Evolutionary conservation across 1,284 basidiomycete species (phyloP).

Genomic region (Sphagnurus paluster): DNA sequence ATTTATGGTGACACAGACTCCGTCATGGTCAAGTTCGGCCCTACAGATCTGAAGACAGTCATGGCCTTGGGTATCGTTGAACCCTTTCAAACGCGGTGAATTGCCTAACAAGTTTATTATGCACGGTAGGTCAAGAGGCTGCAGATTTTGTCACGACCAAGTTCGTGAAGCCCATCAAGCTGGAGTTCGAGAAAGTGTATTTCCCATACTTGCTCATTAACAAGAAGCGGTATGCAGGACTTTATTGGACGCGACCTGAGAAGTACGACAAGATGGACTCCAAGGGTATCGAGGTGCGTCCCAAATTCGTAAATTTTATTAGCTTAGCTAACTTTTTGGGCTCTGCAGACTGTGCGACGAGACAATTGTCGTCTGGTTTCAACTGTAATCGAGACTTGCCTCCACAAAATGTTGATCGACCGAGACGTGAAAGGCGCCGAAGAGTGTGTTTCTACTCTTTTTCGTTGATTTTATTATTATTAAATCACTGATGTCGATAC

Average conservation of each 20-base stretch:
- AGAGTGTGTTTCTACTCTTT: constrained; percentile 56
- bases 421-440: constrained; percentile 91
- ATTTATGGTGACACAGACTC: constrained; percentile 98
- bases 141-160: constrained; percentile 90
- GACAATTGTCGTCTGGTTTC: constrained; percentile 96
- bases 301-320: background rate
- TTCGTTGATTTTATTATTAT: too few relatives aligned
- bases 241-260: constrained; percentile 93
- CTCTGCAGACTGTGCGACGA: constrained; percentile 82
- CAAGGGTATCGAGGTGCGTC: constrained; percentile 91
- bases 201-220: constrained; percentile 95
- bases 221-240: constrained; percentile 95
- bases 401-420: constrained; percentile 96
- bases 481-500: constrained; percentile 5
- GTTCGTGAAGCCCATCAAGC: constrained; percentile 93
- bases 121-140: constrained; percentile 81
- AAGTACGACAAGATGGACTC: constrained; percentile 99
- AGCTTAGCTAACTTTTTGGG: constrained; percentile 2
- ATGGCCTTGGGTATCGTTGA: constrained; percentile 80
- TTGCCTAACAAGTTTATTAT: constrained; percentile 1
- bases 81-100: background rate
- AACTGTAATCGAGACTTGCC: constrained; percentile 94
- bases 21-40: constrained; percentile 96
- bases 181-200: constrained; percentile 98
- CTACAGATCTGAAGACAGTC: constrained; percentile 78